Evolutionary conservation across 148 eudicot genomes (phyloP).

Genomic region (Amaranthus cruentus): DNA sequence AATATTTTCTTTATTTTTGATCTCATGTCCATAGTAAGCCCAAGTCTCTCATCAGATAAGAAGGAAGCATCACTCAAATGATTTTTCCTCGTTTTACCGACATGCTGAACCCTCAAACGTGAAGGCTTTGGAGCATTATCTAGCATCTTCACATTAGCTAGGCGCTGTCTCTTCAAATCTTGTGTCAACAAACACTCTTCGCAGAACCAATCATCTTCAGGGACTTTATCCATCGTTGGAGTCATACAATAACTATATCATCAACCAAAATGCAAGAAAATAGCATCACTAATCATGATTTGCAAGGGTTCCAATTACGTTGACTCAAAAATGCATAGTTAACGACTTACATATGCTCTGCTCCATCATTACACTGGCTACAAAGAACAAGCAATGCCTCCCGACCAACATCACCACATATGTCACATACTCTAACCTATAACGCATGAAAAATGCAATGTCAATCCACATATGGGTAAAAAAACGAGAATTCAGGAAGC

Average conservation of each 20-base stretch:
- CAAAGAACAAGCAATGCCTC: slow-evolving; percentile 43
- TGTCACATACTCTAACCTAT: slow-evolving; percentile 47
- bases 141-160: slow-evolving; percentile 6
- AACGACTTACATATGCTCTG: slow-evolving; percentile 44
- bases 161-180: slow-evolving; percentile 19
- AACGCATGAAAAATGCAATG: slow-evolving; percentile 7
- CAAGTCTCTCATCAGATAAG: slow-evolving; percentile 27
- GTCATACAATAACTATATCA: slow-evolving; percentile 43
- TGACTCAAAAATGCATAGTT: background rate
- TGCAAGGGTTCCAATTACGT: background rate
- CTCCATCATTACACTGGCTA: slow-evolving; percentile 44
- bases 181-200: slow-evolving; percentile 35
- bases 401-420: slow-evolving; percentile 46
- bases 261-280: slow-evolving; percentile 2
- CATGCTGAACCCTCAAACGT: slow-evolving; percentile 18
- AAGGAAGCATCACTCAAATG: slow-evolving; percentile 18
- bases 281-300: slow-evolving; percentile 6
- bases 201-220: slow-evolving; percentile 44
- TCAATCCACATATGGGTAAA: slow-evolving; percentile 3
- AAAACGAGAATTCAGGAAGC: background rate
- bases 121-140: slow-evolving; percentile 20
- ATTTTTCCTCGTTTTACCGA: slow-evolving; percentile 10
- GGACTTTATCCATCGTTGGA: slow-evolving; percentile 33
- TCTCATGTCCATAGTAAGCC: slow-evolving; percentile 16
- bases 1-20: slow-evolving; percentile 23